phyloP scores from a whole-genome alignment of 768 basidiomycete species.

The Clathrus columnatus region DNA sequence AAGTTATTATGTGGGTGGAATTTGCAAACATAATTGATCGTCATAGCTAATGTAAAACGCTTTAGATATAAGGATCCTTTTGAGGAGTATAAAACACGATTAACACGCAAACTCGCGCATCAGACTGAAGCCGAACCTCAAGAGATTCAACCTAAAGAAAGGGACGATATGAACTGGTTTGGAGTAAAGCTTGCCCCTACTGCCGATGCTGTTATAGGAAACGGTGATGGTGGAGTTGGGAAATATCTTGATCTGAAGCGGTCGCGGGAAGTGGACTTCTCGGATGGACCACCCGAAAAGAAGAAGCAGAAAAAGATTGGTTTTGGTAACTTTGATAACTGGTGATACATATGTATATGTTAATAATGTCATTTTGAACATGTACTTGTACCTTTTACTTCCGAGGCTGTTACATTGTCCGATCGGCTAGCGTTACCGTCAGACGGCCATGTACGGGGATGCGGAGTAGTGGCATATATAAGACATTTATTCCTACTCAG shows the following conservation, averaged over 20 bases:
- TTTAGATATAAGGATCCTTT: conserved; percentile 89
- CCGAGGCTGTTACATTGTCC: too few relatives aligned
- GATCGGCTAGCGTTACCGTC: too few relatives aligned
- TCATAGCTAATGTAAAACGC: conserved; percentile 8
- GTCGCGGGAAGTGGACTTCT: conserved; percentile 21
- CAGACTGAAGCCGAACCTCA: conserved; percentile 22
- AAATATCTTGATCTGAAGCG: conserved; percentile 65
- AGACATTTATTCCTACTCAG: too few relatives aligned
- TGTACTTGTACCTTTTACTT: background rate
- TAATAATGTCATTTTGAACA: background rate
- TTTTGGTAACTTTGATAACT: conserved; percentile 85
- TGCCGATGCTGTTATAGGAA: conserved; percentile 18
- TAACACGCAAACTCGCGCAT: conserved; percentile 64
- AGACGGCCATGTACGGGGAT: too few relatives aligned
- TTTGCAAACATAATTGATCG: background rate
- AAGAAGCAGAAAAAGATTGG: conserved; percentile 81
- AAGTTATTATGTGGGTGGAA: conserved; percentile 69
- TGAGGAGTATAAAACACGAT: conserved; percentile 79
- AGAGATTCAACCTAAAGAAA: conserved; percentile 42
- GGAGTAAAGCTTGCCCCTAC: conserved; percentile 66
- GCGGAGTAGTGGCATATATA: too few relatives aligned
- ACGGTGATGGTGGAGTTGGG: conserved; percentile 49
- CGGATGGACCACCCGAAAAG: conserved; percentile 32
- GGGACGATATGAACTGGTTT: conserved; percentile 79
- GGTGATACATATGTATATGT: conserved; percentile 35